These are phyloP conservation scores for Limnanthes douglasii DNA, from an alignment of 345 rosid species.

Conservation along the genomic window DNA sequence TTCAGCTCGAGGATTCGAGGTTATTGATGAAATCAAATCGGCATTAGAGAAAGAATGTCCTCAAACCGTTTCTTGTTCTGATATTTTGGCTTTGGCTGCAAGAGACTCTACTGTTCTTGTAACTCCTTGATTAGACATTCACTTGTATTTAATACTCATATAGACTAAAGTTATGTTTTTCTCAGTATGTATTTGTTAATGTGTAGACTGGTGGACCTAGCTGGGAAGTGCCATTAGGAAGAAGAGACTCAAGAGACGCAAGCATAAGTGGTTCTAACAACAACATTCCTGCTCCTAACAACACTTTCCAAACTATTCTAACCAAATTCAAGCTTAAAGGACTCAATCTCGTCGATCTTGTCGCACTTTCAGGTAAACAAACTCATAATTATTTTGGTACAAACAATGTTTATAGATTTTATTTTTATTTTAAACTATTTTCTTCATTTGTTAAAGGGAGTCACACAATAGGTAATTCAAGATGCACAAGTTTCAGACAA, in stretches of 20 bases:
- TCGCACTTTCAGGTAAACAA: constrained; percentile 49
- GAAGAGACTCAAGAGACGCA: constrained; percentile 56
- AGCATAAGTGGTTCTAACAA: constrained; percentile 74
- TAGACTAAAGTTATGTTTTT: background rate
- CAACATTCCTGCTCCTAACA: constrained; percentile 53
- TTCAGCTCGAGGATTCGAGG: constrained; percentile 75
- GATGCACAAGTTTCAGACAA: constrained; percentile 65
- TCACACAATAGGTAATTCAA: constrained; percentile 61
- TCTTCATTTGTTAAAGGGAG: constrained; percentile 35
- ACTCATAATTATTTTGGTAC: background rate
- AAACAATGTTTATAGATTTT: background rate
- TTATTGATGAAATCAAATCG: constrained; percentile 59
- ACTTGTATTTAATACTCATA: background rate
- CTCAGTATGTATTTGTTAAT: no score
- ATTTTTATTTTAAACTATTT: no score
- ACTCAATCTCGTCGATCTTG: constrained; percentile 51
- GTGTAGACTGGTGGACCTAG: constrained; percentile 67
- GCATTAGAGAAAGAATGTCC: constrained; percentile 76
- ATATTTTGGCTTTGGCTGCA: constrained; percentile 61
- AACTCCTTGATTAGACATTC: constrained; percentile 8
- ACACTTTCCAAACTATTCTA: constrained; percentile 45
- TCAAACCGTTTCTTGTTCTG: constrained; percentile 72
- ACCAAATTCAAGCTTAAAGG: constrained; percentile 41
- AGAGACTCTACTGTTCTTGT: constrained; percentile 88
- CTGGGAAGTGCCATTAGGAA: constrained; percentile 84